phyloP scores from a whole-genome alignment of 1,284 basidiomycete genomes.

The Chondrostereum purpureum region DNA sequence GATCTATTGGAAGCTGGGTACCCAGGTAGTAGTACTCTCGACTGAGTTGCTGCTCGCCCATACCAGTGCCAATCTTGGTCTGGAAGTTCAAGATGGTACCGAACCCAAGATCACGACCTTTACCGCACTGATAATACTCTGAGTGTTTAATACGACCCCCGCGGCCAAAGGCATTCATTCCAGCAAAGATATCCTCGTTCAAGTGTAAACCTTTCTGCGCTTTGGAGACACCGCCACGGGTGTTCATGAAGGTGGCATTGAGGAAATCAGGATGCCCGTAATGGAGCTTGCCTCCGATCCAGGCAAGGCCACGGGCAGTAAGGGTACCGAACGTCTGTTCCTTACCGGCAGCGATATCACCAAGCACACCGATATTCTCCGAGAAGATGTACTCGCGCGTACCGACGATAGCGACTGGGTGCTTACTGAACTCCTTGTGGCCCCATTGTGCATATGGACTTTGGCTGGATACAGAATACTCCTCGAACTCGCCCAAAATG shows the following conservation, averaged over 20 bases:
- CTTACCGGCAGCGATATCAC: conserved; percentile 98
- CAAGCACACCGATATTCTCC: conserved; percentile 98
- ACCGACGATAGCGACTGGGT: conserved; percentile 96
- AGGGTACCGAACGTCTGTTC: conserved; percentile 99
- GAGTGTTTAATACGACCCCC: conserved; percentile 99
- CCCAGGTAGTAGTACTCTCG: conserved; percentile 99
- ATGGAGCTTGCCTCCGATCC: conserved; percentile 98
- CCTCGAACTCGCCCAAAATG: conserved; percentile 96
- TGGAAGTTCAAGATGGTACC: conserved; percentile 99
- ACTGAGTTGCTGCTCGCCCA: conserved; percentile 99
- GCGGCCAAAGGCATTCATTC: conserved; percentile 98
- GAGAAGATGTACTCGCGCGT: conserved; percentile 99
- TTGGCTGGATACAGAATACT: conserved; percentile 85
- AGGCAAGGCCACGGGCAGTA: conserved; percentile 91
- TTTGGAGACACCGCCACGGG: conserved; percentile 97
- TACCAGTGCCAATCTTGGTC: conserved; percentile 99
- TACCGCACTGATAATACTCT: conserved; percentile 98
- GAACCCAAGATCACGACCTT: conserved; percentile 98
- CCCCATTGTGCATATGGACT: conserved; percentile 95
- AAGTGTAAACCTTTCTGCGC: conserved; percentile 98
- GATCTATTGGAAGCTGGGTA: conserved; percentile 95
- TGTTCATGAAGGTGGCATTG: conserved; percentile 97
- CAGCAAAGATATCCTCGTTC: conserved; percentile 99
- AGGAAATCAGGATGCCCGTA: conserved; percentile 99
- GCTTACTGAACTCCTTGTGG: conserved; percentile 84